A percentile compares a stretch with the other conserved stretches of the same genome.
Conservation (phyloP, 495 filamentous ascomycete species). For the Geopyxis carbonaria region DNA sequence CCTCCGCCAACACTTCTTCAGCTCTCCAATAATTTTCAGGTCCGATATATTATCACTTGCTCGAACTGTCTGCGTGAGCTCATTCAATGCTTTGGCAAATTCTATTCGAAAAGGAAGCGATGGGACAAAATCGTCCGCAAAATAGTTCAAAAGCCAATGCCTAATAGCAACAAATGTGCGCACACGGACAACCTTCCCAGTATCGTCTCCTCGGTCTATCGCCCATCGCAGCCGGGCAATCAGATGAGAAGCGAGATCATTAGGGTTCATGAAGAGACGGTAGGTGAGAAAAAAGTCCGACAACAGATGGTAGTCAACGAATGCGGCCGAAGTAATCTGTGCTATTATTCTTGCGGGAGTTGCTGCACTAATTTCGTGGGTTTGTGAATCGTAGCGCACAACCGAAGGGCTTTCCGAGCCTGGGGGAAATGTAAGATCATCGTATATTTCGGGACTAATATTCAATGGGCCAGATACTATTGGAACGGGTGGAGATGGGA, state of each 20-base stretch:
- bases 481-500: conserved; percentile 25
- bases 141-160: conserved; percentile 98
- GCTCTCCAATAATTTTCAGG: conserved; percentile 76
- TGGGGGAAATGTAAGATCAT: conserved; percentile 53
- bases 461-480: conserved; percentile 22
- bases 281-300: conserved; percentile 98
- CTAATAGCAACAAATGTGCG: conserved; percentile 89
- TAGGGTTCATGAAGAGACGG: conserved; percentile 60
- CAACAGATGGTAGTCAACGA: conserved; percentile 91
- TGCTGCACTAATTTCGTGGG: conserved; percentile 67
- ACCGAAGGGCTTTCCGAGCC: conserved; percentile 59
- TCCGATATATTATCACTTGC: conserved; percentile 50
- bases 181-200: conserved; percentile 79
- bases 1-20: conserved; percentile 94
- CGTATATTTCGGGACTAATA: conserved; percentile 53
- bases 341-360: conserved; percentile 84
- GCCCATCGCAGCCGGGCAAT: conserved; percentile 80
- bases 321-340: conserved; percentile 91
- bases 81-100: conserved; percentile 72
- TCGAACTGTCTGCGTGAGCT: conserved; percentile 42
- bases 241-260: conserved; percentile 63
- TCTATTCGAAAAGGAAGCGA: conserved; percentile 57
- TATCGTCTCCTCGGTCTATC: conserved; percentile 59
- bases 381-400: conserved; percentile 60
- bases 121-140: conserved; percentile 85